Evolutionary conservation across 2,329 filamentous ascomycete species (phyloP), one percentile per base, ranked within the genome.

Genomic region (Ceratocystis albifundus): DNA sequence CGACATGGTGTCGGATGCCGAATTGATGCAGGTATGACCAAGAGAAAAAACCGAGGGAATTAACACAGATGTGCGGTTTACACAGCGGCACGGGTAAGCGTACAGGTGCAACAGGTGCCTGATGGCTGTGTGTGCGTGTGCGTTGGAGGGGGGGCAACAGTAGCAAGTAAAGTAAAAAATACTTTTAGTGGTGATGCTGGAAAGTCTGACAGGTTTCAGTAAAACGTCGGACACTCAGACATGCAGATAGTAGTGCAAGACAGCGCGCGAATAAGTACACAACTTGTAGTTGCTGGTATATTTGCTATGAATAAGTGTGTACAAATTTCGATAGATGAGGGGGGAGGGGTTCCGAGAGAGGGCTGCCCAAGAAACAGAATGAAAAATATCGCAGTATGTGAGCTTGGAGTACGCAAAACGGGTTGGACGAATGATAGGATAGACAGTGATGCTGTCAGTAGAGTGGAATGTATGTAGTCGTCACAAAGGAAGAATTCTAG

Each of bases 1-100:
- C 46, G 66, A 61, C 66, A 67, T 67, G 53, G n/a, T 46, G 41
- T 30, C 32, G 44, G 53, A 45, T 67, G 62, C 62, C 46, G 61
- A 61, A 28, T 50, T 64, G 62, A 65, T 65, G 22, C 53, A 30
- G 61, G 53, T 50, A 44, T 67, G 66, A 67, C 66, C 17, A 59
- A 10, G 44, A 45, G 36, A 57, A 44, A 61, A 53, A 36, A 25
- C 30, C 44, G 62, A 67, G 62, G 64, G 32, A 61, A 61, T 20
- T 36, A 48, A 22, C 15, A 48, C n/a, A 63, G 63, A 25, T 36
- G 55, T 30, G n/a, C 55, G n/a, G 30, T 5, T 15, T 59, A 10
- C 55, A 59, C 55, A 8, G 10, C 48, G 15, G 10, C 48, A 53
- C 25, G 48, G 48, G 22, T 22, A 25, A 50, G n/a, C n/a, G 48